phyloP scores from a whole-genome alignment of 192 early-diverging fungal species.

The Spinellus fusiger region DNA sequence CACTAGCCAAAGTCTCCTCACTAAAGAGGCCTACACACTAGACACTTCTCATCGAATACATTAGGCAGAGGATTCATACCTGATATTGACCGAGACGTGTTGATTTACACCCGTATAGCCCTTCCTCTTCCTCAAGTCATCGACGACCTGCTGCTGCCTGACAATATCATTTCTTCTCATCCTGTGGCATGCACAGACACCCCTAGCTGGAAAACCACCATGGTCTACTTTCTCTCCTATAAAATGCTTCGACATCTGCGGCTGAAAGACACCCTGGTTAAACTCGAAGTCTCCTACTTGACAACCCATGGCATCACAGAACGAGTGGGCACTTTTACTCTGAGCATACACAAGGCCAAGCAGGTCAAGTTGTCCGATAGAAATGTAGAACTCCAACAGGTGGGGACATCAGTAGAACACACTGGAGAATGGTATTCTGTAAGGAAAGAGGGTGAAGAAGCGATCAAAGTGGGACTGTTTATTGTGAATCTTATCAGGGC shows the following conservation, averaged over 20 bases:
- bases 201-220: constrained; percentile 17
- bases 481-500: no score
- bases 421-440: no score
- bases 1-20: no score
- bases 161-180: constrained; percentile 8
- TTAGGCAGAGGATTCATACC: constrained; percentile 8
- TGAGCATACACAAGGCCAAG: no score
- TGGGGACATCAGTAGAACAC: no score
- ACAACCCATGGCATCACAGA: no score
- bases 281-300: constrained; percentile 6
- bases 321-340: no score
- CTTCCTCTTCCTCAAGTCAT: constrained; percentile 16
- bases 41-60: background rate
- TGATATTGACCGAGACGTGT: constrained; percentile 6
- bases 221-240: constrained; percentile 21
- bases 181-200: background rate
- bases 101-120: constrained; percentile 15
- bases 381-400: no score
- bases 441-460: no score
- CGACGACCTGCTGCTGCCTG: constrained; percentile 22
- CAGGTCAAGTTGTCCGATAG: no score
- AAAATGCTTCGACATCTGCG: constrained; percentile 16
- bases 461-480: no score
- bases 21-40: background rate
- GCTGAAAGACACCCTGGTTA: constrained; percentile 5